Conservation (phyloP, 768 basidiomycete species). For the Lentinula sp. region DNA sequence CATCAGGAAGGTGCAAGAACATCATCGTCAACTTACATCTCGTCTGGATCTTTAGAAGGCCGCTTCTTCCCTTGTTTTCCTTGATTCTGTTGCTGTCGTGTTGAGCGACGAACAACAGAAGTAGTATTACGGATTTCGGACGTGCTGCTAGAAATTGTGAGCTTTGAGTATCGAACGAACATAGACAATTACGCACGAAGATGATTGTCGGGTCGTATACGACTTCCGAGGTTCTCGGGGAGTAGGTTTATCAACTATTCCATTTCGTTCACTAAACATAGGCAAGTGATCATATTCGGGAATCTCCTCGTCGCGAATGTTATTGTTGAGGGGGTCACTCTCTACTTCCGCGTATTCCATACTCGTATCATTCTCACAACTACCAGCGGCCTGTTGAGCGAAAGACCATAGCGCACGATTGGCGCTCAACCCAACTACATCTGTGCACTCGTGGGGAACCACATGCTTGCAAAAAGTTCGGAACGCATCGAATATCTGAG, state of each 20-base stretch:
- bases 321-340: neutral
- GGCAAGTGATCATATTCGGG: neutral
- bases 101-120: conserved; percentile 24
- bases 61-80: conserved; percentile 15
- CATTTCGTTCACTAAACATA: neutral
- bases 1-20: neutral
- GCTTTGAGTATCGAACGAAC: neutral
- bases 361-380: neutral
- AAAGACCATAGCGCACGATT: neutral
- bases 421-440: neutral
- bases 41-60: conserved; percentile 44
- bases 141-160: neutral
- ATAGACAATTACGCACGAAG: neutral
- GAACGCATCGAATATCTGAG: neutral
- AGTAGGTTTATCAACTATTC: neutral
- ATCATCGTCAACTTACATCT: conserved; percentile 43
- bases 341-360: neutral
- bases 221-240: neutral
- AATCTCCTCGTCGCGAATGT: neutral
- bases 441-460: neutral
- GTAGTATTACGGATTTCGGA: neutral
- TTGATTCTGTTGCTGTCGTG: conserved; percentile 24
- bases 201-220: neutral
- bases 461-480: neutral
- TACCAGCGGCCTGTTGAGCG: neutral